A percentile compares a stretch with the other conserved stretches of the same genome.
phyloP scores from a whole-genome alignment of 768 basidiomycete genomes.

The Coprinopsis strossmayeri region DNA sequence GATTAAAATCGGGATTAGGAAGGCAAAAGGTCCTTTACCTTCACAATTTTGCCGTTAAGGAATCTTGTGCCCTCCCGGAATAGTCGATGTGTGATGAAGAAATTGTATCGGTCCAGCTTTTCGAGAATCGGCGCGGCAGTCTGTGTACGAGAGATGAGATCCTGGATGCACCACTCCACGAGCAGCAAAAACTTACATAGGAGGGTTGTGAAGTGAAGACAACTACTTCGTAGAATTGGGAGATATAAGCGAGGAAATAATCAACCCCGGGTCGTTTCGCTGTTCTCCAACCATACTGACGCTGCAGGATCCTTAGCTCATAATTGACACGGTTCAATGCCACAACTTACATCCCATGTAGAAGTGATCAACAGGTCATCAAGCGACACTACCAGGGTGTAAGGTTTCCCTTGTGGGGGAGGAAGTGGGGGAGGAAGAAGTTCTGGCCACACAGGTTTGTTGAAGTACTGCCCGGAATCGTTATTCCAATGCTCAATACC shows the following conservation, averaged over 20 bases:
- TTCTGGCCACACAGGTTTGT: constrained; percentile 89
- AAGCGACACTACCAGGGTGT: constrained; percentile 85
- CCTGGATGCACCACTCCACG: constrained; percentile 2
- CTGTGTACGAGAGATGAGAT: constrained; percentile 30
- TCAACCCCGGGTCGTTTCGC: constrained; percentile 97
- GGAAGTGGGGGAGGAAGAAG: constrained; percentile 85
- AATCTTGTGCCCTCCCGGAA: constrained; percentile 89
- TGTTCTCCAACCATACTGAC: constrained; percentile 92
- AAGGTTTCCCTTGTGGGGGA: constrained; percentile 79
- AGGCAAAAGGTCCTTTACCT: constrained; percentile 38
- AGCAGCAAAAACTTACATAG: constrained; percentile 54
- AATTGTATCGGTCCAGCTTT: constrained; percentile 90
- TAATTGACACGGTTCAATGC: background rate
- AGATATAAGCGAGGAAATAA: constrained; percentile 95
- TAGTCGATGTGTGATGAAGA: constrained; percentile 84
- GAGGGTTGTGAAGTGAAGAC: constrained; percentile 87
- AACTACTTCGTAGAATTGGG: constrained; percentile 97
- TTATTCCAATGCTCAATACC: background rate
- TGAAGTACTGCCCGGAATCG: constrained; percentile 59
- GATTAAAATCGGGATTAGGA: background rate
- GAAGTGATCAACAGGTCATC: constrained; percentile 90
- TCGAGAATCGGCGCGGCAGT: constrained; percentile 85
- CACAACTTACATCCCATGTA: constrained; percentile 87
- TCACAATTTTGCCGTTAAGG: constrained; percentile 77
- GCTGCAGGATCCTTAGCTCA: constrained; percentile 33